phyloP scores from a whole-genome alignment of 768 basidiomycete genomes.

The Pleurotus platypus region DNA sequence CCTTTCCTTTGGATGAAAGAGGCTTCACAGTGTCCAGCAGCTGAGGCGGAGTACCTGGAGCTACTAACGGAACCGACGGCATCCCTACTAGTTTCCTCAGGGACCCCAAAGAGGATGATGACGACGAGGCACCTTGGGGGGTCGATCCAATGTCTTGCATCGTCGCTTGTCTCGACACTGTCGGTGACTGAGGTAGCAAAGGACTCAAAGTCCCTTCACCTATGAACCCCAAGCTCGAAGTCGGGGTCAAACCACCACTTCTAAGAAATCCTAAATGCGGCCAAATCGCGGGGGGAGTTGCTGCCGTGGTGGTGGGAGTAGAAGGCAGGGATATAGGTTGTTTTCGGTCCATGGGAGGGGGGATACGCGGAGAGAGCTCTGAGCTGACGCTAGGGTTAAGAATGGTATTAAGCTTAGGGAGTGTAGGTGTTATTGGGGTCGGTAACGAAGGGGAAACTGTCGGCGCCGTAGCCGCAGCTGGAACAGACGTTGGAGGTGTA shows the following conservation, averaged over 20 bases:
- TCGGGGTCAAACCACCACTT: constrained; percentile 21
- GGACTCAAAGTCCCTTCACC: constrained; percentile 38
- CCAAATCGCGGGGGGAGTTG: constrained; percentile 21
- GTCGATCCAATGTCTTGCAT: neutral
- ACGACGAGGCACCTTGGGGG: neutral
- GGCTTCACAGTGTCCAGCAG: neutral
- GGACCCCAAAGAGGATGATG: neutral
- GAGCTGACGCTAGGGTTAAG: neutral
- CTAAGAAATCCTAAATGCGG: constrained; percentile 30
- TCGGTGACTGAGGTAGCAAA: constrained; percentile 31
- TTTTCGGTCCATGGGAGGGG: constrained; percentile 34
- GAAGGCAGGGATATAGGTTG: constrained; percentile 45
- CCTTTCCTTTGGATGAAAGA: constrained; percentile 5
- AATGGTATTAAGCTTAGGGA: constrained; percentile 31
- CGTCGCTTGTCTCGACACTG: constrained; percentile 19
- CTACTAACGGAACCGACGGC: neutral
- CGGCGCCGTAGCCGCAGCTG: constrained; percentile 5
- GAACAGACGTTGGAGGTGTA: constrained; percentile 5
- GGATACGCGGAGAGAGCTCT: constrained; percentile 26
- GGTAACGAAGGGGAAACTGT: too few species aligned
- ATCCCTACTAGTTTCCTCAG: neutral
- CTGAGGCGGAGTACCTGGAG: neutral
- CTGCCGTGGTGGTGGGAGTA: constrained; percentile 31
- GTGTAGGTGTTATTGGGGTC: constrained; percentile 20
- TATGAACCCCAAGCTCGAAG: constrained; percentile 15